Evolutionary conservation across 208 protist genomes (phyloP), one percentile per base, ranked within the genome.

Genomic region (Wallacemonas collosoma): DNA sequence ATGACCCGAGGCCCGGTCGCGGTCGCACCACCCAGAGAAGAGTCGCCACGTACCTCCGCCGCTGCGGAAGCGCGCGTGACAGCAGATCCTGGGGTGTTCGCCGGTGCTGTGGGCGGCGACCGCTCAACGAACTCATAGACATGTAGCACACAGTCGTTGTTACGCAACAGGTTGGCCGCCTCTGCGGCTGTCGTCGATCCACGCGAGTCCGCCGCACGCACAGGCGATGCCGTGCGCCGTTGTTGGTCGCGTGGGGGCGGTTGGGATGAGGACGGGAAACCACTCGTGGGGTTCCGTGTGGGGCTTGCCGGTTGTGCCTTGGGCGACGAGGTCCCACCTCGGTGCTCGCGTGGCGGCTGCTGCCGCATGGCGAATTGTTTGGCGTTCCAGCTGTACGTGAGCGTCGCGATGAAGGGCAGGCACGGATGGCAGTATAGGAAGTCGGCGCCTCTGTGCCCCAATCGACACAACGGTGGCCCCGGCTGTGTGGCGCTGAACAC

Each of bases 391-490:
- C 68, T 74, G 62, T 83, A 80, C 7, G 82, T 77, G 35, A 96
- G 70, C 17, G 82, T 77, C 7, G 81, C 87, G 14, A 96, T 74
- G 43, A 94, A 48, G 9, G 86, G 89, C 26, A 93, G 61, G 57
- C 88, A 84, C 2, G 91, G 89, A 71, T 96, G 91, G 69, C 91
- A 96, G 53, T 92, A 92, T 1, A 92, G 62, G 58, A 90, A 90
- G 26, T 61, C 48, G 14, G 43, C 6, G 14, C 82, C 82, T 14
- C 68, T 47, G 40, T n/a, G 14, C n/a, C 40, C 4, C 2, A 85
- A 4, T 44, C 68, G 63, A 62, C 78, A 82, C 36, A 92, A 58
- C 7, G 86, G 87, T 11, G 54, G 54, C 41, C 79, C 82, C 1
- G 86, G 78, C 17, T 82, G 82, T n/a, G 85, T 66, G 8, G 80